Conservation (phyloP, 2,329 filamentous ascomycete species). For the Pestalotiopsis sp. region DNA sequence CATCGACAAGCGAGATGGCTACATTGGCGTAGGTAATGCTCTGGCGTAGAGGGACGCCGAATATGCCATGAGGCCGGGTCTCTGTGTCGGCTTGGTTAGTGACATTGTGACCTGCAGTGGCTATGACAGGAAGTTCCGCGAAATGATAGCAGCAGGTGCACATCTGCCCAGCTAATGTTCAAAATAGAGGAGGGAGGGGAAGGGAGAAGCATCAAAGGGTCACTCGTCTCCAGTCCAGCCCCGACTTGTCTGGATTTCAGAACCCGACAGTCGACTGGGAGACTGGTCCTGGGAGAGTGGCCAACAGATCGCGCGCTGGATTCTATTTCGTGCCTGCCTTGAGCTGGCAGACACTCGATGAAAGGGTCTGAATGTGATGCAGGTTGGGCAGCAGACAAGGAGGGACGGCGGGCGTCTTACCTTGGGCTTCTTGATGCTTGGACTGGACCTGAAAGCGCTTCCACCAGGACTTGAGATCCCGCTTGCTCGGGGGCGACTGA, state of each 20-base stretch:
- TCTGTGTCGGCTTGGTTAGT: conserved; percentile 36
- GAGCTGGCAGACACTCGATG: background rate
- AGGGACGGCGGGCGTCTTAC: conserved; percentile 45
- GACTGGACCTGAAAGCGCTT: conserved; percentile 82
- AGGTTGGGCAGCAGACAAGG: background rate
- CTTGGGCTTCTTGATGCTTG: conserved; percentile 58
- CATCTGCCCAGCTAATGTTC: background rate
- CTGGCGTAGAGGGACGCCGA: conserved; percentile 88
- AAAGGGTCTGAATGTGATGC: background rate
- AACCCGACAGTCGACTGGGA: background rate
- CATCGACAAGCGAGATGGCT: conserved; percentile 92
- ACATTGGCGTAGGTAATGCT: conserved; percentile 98
- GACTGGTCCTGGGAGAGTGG: background rate
- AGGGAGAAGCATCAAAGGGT: background rate
- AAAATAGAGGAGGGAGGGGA: background rate
- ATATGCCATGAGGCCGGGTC: conserved; percentile 72
- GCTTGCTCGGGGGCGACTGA: conserved; percentile 77
- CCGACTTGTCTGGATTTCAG: background rate
- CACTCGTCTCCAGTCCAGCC: background rate
- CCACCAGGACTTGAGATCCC: conserved; percentile 96
- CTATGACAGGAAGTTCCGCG: background rate
- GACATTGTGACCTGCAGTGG: background rate
- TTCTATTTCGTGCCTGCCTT: background rate
- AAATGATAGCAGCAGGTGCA: background rate
- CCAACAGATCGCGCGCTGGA: background rate